phyloP scores from a whole-genome alignment of 345 rosid genomes.

The Citrus inodora region DNA sequence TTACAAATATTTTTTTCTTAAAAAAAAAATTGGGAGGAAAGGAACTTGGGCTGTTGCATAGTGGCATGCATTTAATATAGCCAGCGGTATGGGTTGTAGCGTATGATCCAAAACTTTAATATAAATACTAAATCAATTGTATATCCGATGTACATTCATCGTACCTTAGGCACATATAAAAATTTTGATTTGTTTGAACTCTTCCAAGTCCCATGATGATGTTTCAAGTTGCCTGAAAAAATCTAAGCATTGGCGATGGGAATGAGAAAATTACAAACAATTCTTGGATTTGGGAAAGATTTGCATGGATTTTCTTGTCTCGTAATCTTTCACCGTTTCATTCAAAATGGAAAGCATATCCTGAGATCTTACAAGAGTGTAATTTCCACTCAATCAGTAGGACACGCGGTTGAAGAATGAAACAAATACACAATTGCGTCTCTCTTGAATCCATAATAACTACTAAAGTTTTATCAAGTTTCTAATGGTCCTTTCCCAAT shows the following conservation, averaged over 20 bases:
- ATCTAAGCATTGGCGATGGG: neutral
- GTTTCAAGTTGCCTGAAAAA: neutral
- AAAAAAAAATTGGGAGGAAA: too few relatives aligned
- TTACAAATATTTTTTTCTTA: too few relatives aligned
- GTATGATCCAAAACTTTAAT: neutral
- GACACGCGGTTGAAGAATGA: too few relatives aligned
- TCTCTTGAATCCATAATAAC: too few relatives aligned
- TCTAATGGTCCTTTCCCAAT: accelerated
- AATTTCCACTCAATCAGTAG: too few relatives aligned
- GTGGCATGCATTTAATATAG: too few relatives aligned
- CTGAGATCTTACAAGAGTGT: too few relatives aligned
- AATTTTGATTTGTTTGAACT: neutral
- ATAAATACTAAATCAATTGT: too few relatives aligned
- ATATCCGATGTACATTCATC: neutral
- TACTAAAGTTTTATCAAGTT: too few relatives aligned
- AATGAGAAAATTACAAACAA: neutral
- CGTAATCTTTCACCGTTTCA: neutral
- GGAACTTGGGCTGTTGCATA: too few relatives aligned
- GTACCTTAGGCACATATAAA: neutral
- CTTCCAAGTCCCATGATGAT: neutral
- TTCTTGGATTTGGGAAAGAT: neutral
- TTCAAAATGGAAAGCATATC: neutral
- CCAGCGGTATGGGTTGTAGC: neutral
- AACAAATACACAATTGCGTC: too few relatives aligned
- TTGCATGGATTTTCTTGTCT: neutral